Evolutionary conservation across 768 basidiomycete species (phyloP).

Genomic region (Trametes cinnabarina): DNA sequence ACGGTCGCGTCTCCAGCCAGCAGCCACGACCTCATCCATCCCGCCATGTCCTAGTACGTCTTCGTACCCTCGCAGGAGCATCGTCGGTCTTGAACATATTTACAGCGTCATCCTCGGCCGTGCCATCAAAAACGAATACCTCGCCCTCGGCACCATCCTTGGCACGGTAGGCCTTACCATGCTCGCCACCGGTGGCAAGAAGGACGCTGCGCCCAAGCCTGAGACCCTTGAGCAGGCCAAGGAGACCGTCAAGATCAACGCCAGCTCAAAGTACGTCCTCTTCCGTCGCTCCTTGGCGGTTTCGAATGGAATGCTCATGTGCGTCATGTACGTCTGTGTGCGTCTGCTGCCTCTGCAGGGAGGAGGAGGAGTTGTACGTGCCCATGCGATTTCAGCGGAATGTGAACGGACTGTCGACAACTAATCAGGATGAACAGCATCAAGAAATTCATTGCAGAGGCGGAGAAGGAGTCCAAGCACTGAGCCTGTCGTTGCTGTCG

Average conservation of each 20-base stretch:
- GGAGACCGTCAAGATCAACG: constrained; percentile 58
- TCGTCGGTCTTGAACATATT: background rate
- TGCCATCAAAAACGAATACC: constrained; percentile 77
- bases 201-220: constrained; percentile 42
- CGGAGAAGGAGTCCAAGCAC: constrained; percentile 73
- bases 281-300: background rate
- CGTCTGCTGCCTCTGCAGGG: constrained; percentile 41
- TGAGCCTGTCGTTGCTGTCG: constrained; percentile 23
- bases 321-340: constrained; percentile 1
- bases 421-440: constrained; percentile 63
- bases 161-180: constrained; percentile 53
- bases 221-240: constrained; percentile 52
- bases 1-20: constrained; percentile 15
- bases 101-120: constrained; percentile 75
- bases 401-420: constrained; percentile 36
- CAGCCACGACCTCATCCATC: constrained; percentile 20
- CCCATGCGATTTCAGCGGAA: constrained; percentile 9
- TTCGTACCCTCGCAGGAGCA: background rate
- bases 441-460: constrained; percentile 75
- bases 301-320: background rate
- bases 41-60: constrained; percentile 47
- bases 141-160: constrained; percentile 66
- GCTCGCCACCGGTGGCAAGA: constrained; percentile 57
- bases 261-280: constrained; percentile 62
- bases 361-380: constrained; percentile 84